Conservation (phyloP, 345 rosid species). For the Aurinia saxatilis region DNA sequence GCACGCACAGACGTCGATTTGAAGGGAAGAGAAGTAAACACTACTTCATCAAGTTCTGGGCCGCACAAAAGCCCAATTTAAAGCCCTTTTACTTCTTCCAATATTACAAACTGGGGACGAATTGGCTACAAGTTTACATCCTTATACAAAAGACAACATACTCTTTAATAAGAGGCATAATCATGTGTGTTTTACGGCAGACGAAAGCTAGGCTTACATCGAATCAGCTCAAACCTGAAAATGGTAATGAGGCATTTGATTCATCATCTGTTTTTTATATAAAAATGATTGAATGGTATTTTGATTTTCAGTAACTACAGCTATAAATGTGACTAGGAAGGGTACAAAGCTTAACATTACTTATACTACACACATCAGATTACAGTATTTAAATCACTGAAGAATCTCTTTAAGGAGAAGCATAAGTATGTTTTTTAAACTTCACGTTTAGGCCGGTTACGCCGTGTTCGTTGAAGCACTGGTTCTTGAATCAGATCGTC, state of each 20-base stretch:
- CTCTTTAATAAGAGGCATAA: too few relatives aligned
- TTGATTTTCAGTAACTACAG: background rate
- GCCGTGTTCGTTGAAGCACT: constrained; percentile 36
- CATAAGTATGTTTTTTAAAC: constrained; percentile 18
- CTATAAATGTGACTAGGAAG: background rate
- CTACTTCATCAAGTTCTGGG: constrained; percentile 7
- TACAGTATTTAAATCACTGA: background rate
- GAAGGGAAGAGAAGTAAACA: background rate
- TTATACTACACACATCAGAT: constrained; percentile 2
- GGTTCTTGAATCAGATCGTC: constrained; percentile 45
- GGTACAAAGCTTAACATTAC: constrained; percentile 9
- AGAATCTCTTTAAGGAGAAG: background rate
- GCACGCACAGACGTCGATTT: constrained; percentile 15
- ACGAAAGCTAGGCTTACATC: too few relatives aligned
- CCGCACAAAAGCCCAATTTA: background rate
- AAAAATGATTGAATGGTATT: background rate
- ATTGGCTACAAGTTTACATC: too few relatives aligned
- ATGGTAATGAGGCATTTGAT: background rate
- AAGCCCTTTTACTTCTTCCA: background rate
- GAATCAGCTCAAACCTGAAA: too few relatives aligned
- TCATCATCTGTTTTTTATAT: background rate
- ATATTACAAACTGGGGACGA: background rate
- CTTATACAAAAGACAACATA: too few relatives aligned
- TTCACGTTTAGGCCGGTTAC: constrained; percentile 76
- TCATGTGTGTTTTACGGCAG: too few relatives aligned